Conservation (phyloP, 2,329 filamentous ascomycete species). For the Trichoderma aggressivum region DNA sequence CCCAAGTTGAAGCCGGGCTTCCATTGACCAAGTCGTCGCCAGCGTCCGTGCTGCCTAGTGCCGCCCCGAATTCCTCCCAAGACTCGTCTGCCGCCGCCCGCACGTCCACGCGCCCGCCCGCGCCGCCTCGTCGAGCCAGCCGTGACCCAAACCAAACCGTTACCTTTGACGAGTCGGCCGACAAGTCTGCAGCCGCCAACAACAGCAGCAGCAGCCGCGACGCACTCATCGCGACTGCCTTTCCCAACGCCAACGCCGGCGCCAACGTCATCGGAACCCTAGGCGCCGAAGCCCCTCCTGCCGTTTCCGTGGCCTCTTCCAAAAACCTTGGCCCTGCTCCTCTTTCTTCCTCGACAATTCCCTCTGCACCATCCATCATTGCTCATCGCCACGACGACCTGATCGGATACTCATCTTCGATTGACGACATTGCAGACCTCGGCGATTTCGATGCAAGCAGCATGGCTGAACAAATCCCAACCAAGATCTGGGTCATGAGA, state of each 20-base stretch:
- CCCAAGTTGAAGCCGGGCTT: background rate
- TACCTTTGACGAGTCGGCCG: background rate
- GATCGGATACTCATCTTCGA: background rate
- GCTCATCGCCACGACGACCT: constrained; percentile 25
- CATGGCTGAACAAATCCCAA: constrained; percentile 57
- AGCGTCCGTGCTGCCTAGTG: background rate
- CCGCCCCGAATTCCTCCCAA: constrained; percentile 25
- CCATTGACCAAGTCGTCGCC: background rate
- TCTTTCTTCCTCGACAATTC: background rate
- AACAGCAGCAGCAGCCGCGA: background rate
- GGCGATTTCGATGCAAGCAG: constrained; percentile 40
- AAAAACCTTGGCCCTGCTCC: background rate
- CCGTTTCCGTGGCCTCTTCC: background rate
- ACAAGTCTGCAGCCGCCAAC: background rate
- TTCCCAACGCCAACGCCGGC: background rate
- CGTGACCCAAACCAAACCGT: constrained; percentile 5
- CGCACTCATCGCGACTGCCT: background rate
- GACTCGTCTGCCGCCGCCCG: background rate
- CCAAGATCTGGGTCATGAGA: constrained; percentile 94
- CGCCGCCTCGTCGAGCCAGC: constrained; percentile 26
- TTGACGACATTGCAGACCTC: background rate
- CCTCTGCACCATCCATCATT: constrained; percentile 21
- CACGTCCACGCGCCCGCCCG: constrained; percentile 9
- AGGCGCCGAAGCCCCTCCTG: background rate
- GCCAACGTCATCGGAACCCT: background rate